Evolutionary conservation across 257 asterid species (phyloP), one percentile per base, ranked within the genome.

Genomic region (Osmanthus fragrans): DNA sequence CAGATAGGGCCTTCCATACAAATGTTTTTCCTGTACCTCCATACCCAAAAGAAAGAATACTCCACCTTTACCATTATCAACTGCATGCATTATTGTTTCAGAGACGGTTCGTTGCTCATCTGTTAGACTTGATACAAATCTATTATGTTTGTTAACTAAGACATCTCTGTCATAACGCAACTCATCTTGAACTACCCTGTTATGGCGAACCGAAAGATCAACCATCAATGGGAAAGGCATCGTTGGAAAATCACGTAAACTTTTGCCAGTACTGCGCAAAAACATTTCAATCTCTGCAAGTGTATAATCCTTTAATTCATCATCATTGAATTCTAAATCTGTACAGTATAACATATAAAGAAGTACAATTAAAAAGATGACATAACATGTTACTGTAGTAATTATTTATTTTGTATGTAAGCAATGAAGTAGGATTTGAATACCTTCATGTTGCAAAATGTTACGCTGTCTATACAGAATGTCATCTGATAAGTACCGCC

Each of bases 11-110:
- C 6, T 75, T 75, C n/a, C 40, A 75, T 18, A 63, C 9, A 64
- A 58, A 34, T n/a, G 78, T 25, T 11, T 75, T 75, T 13, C 78
- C 18, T 0, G 10, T 74, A 10, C 72, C 72, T 8, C 30, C 58
- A 74, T 74, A 64, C 2, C 34, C 37, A 34, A 72, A n/a, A 42
- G 16, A 74, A 54, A 74, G 33, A 74, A 37, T 13, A 60, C 72
- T 8, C 30, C 3, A 1, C 72, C 72, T 12, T 56, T 4, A 19
- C 29, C 71, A n/a, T 19, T 18, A 7, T 2, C 71, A 74, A 60
- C 9, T 63, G 37, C 32, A 47, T 34, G 0, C 23, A 74, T 23
- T 36, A 74, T 23, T 37, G 33, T 29, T 0, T 63, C 34, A 21
- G 60, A 74, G 4, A 30, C 1, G 10, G 5, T 10, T 2, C 1